A percentile compares a stretch with the other conserved stretches of the same genome.
Evolutionary conservation across 371 early-diverging fungal species (phyloP).

Genomic region (Lichtheimia hyalospora): DNA sequence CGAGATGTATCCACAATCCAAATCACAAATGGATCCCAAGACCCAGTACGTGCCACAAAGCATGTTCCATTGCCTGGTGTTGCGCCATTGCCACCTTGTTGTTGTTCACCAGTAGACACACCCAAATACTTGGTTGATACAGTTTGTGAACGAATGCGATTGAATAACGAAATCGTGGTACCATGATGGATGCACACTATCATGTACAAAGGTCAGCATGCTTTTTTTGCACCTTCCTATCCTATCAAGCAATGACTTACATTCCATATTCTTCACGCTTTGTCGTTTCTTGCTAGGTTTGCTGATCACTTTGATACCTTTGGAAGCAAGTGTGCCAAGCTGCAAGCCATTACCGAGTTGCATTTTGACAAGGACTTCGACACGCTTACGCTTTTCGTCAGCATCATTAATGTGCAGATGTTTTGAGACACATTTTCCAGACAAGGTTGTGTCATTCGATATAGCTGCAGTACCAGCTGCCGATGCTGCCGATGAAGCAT

Average conservation of each 20-base stretch:
- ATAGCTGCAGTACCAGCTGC: slow-evolving; percentile 9
- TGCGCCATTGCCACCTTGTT: slow-evolving; percentile 5
- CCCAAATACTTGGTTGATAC: slow-evolving; percentile 86
- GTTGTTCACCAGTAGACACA: slow-evolving; percentile 38
- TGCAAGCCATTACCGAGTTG: slow-evolving; percentile 59
- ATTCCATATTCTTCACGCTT: slow-evolving; percentile 81
- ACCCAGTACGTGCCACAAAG: slow-evolving; percentile 77
- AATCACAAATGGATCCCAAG: slow-evolving; percentile 88
- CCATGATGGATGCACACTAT: slow-evolving; percentile 84
- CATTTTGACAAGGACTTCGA: slow-evolving; percentile 71
- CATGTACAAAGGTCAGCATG: not conserved
- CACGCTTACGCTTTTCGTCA: slow-evolving; percentile 79
- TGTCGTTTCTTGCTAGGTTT: slow-evolving; percentile 86
- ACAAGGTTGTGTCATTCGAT: slow-evolving; percentile 33
- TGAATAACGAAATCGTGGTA: slow-evolving; percentile 78
- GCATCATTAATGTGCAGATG: slow-evolving; percentile 82
- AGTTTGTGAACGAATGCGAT: slow-evolving; percentile 83
- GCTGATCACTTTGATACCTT: slow-evolving; percentile 81
- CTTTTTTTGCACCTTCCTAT: not conserved
- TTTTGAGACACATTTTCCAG: slow-evolving; percentile 77
- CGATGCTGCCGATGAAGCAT: slow-evolving; percentile 6
- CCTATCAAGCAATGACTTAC: slow-evolving; percentile 27
- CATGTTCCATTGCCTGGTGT: slow-evolving; percentile 57
- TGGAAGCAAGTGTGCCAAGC: slow-evolving; percentile 68
- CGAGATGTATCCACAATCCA: slow-evolving; percentile 77